Conservation (phyloP, 1,284 basidiomycete genomes). For the Cutaneotrichosporon dermatis region DNA sequence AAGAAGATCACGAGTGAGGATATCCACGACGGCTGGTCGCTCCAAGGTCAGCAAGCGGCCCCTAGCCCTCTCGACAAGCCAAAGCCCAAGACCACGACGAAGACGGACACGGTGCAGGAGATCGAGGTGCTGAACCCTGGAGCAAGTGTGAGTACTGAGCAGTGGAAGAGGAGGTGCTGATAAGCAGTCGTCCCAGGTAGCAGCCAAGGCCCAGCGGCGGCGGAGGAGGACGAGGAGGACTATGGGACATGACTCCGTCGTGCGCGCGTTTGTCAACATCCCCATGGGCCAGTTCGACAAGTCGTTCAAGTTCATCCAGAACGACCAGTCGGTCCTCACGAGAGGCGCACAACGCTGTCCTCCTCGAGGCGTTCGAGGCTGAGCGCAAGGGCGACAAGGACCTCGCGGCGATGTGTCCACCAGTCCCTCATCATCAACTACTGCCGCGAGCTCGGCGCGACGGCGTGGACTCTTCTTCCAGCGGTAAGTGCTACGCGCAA, state of each 20-base stretch:
- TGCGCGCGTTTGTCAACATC: constrained; percentile 70
- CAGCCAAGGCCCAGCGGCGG: constrained; percentile 25
- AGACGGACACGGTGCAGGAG: constrained; percentile 37
- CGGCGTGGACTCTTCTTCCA: constrained; percentile 91
- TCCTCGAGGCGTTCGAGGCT: constrained; percentile 85
- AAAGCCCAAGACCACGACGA: constrained; percentile 52
- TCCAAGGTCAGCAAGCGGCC: constrained; percentile 49
- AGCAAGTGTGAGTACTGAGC: constrained; percentile 33
- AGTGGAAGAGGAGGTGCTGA: not conserved
- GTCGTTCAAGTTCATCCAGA: constrained; percentile 77
- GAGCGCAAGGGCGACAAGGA: constrained; percentile 61
- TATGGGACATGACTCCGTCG: constrained; percentile 76
- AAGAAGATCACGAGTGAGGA: constrained; percentile 82
- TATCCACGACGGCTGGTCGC: constrained; percentile 77
- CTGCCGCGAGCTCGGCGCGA: constrained; percentile 90
- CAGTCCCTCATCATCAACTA: constrained; percentile 91
- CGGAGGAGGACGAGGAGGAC: constrained; percentile 58
- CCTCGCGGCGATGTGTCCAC: constrained; percentile 81
- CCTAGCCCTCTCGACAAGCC: constrained; percentile 52
- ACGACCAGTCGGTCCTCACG: constrained; percentile 60
- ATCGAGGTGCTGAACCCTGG: constrained; percentile 84
- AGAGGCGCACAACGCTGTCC: constrained; percentile 76
- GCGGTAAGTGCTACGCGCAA: constrained; percentile 56
- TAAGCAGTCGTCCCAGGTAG: constrained; percentile 14
- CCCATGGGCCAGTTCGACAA: constrained; percentile 66